phyloP scores from a whole-genome alignment of 169 alveolate genomes.

The Babesia gibsoni region DNA sequence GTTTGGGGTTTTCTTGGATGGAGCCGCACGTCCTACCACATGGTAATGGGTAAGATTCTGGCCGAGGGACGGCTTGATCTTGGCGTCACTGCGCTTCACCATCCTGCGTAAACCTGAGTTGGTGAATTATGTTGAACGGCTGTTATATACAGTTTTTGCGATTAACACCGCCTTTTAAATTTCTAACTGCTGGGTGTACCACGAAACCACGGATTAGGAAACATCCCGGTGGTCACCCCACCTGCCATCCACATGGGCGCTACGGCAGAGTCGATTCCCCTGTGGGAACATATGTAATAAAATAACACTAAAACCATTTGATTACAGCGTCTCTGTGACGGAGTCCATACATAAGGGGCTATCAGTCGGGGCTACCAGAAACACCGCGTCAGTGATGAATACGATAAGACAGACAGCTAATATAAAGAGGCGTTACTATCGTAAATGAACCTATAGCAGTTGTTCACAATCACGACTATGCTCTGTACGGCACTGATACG shows the following conservation, averaged over 20 bases:
- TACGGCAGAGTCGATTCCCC: too few relatives aligned
- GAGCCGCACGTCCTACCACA: slow-evolving; percentile 94
- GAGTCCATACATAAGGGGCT: too few relatives aligned
- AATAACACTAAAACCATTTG: too few relatives aligned
- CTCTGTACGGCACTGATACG: too few relatives aligned
- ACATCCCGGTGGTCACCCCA: slow-evolving; percentile 22
- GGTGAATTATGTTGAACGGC: background rate
- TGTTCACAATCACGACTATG: too few relatives aligned
- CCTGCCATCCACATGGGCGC: slow-evolving; percentile 15
- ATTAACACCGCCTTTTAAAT: slow-evolving; percentile 1
- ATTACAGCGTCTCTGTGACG: too few relatives aligned
- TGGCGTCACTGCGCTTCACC: slow-evolving; percentile 64
- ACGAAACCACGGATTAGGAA: background rate
- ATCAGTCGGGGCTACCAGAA: too few relatives aligned
- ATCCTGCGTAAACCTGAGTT: slow-evolving; percentile 20
- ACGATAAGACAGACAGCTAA: too few relatives aligned
- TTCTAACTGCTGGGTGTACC: background rate
- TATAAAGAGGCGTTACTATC: too few relatives aligned
- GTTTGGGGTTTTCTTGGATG: slow-evolving; percentile 90
- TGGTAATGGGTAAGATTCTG: slow-evolving; percentile 86
- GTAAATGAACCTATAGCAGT: too few relatives aligned
- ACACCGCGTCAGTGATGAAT: too few relatives aligned
- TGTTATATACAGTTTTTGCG: background rate
- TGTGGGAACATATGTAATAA: too few relatives aligned
- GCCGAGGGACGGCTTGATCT: slow-evolving; percentile 71